phyloP scores from a whole-genome alignment of 2,329 filamentous ascomycete species.

The Stenocarpella maydis region DNA sequence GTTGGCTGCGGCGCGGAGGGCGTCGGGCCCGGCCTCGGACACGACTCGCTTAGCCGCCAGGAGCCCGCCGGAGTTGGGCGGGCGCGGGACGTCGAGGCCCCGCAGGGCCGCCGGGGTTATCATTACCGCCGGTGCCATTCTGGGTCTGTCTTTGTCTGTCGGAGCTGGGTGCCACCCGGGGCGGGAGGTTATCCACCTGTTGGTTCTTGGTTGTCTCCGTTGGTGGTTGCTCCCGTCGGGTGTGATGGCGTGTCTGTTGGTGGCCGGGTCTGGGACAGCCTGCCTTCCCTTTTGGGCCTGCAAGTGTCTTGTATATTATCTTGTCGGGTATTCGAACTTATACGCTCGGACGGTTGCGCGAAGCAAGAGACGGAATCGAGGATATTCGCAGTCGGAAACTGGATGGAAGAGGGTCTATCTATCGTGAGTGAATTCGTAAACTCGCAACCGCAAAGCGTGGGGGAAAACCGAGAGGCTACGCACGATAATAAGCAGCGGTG shows the following conservation, averaged over 20 bases:
- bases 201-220: background rate
- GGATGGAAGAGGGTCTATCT: background rate
- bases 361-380: background rate
- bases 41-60: slow-evolving; percentile 23
- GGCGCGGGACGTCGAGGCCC: slow-evolving; percentile 26
- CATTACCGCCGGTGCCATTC: slow-evolving; percentile 27
- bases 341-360: background rate
- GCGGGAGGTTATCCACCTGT: too few species aligned
- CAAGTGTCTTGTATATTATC: background rate
- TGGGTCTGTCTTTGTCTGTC: background rate
- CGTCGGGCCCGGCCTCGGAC: slow-evolving; percentile 26
- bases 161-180: too few species aligned
- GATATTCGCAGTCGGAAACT: background rate
- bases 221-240: background rate
- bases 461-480: background rate
- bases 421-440: background rate
- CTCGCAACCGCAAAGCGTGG: background rate
- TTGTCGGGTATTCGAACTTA: too few species aligned
- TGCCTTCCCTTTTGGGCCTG: background rate
- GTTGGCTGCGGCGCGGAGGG: slow-evolving; percentile 27
- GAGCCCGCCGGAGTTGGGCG: slow-evolving; percentile 15
- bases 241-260: background rate
- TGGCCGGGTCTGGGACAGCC: background rate
- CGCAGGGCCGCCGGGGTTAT: slow-evolving; percentile 1
- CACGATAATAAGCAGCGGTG: background rate